Percentiles rank a stretch among this genome's conserved stretches.
These are phyloP conservation scores for Falciphora oryzae DNA, from an alignment of 2,329 filamentous ascomycete species.

Conservation along the genomic window DNA sequence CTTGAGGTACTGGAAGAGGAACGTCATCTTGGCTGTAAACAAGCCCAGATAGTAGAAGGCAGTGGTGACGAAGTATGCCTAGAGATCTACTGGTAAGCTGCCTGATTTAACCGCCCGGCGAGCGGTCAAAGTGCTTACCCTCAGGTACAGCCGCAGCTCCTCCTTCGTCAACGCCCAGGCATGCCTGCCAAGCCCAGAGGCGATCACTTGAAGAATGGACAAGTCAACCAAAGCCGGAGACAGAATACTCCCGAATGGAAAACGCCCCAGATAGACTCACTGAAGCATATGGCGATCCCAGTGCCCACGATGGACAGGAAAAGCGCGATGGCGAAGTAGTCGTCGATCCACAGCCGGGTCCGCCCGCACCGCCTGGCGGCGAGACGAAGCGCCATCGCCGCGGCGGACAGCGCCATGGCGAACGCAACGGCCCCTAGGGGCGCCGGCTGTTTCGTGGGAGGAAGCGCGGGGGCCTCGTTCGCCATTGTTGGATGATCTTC, in stretches of 20 bases:
- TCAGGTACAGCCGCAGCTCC: background rate
- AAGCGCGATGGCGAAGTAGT: constrained; percentile 1
- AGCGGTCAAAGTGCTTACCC: background rate
- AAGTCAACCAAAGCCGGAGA: background rate
- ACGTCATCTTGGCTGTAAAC: constrained; percentile 7
- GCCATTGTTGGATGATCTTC: background rate
- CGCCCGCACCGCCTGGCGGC: background rate
- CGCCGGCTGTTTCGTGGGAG: constrained; percentile 1
- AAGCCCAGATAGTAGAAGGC: constrained; percentile 5
- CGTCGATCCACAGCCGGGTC: background rate
- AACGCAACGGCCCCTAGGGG: constrained; percentile 6
- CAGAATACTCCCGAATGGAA: background rate
- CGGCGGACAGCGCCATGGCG: constrained; percentile 4
- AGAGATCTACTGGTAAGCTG: background rate
- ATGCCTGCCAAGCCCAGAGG: constrained; percentile 2
- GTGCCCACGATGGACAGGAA: background rate
- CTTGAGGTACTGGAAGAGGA: constrained; percentile 4
- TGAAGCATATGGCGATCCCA: background rate
- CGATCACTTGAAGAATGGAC: background rate
- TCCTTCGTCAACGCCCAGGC: background rate
- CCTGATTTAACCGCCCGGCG: background rate
- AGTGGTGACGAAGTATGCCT: constrained; percentile 3
- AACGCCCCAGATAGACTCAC: background rate
- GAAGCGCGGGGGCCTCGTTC: background rate
- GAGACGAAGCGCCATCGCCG: background rate